These are phyloP conservation scores for Bauhinia variegata DNA, from an alignment of 306 rosid genomes.

Conservation along the genomic window DNA sequence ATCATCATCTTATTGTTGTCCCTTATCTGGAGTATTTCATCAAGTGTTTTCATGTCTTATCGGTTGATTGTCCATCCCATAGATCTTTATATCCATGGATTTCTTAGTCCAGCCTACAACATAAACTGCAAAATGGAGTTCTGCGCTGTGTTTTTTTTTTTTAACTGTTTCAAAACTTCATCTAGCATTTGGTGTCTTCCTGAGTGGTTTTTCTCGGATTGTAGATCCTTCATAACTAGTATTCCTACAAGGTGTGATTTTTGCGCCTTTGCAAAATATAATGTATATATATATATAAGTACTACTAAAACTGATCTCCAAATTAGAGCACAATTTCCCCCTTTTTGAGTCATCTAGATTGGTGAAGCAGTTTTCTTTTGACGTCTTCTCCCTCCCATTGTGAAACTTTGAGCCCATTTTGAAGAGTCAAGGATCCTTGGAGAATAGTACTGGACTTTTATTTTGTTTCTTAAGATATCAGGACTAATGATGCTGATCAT, in stretches of 20 bases:
- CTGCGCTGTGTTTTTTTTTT: constrained; percentile 6
- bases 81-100: not conserved
- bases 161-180: not conserved
- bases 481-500: not conserved
- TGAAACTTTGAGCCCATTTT: no score
- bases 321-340: not conserved
- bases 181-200: not conserved
- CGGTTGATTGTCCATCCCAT: not conserved
- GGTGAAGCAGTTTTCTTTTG: no score
- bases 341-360: no score
- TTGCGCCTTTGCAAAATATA: not conserved
- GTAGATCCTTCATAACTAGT: no score
- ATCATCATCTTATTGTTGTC: constrained; percentile 9
- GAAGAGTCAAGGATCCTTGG: not conserved
- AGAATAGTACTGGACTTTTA: not conserved
- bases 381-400: no score
- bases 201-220: not conserved
- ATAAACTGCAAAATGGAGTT: constrained; percentile 21
- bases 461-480: not conserved
- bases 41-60: not conserved
- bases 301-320: not conserved
- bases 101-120: not conserved
- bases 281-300: no score
- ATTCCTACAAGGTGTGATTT: not conserved
- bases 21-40: not conserved